Evolutionary conservation across 805 yeast genomes (phyloP).

Genomic region (Wickerhamomyces tratensis): DNA sequence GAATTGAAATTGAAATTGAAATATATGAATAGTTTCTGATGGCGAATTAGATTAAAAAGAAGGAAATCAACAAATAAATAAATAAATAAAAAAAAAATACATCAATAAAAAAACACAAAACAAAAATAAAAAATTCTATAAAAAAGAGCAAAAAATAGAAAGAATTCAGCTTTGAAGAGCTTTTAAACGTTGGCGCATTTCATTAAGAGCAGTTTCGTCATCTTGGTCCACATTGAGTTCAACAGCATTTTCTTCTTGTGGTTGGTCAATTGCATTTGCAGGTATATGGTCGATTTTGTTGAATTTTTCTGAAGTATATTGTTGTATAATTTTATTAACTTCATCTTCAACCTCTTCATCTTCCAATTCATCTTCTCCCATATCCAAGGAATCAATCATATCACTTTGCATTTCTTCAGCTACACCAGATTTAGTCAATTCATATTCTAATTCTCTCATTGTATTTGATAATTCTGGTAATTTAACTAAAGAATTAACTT

Average conservation of each 20-base stretch:
- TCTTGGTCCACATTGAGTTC: constrained; percentile 42
- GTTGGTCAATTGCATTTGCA: constrained; percentile 13
- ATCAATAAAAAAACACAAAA: no score
- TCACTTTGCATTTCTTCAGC: constrained; percentile 96
- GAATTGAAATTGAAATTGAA: no score
- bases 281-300: constrained; percentile 28
- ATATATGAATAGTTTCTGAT: no score
- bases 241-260: constrained; percentile 26
- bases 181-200: constrained; percentile 81
- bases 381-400: constrained; percentile 61
- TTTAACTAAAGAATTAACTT: constrained; percentile 68
- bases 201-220: constrained; percentile 65
- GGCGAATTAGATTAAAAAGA: no score
- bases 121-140: neutral
- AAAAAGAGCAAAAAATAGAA: neutral
- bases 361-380: constrained; percentile 51
- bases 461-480: constrained; percentile 75
- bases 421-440: constrained; percentile 75
- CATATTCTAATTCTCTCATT: constrained; percentile 80
- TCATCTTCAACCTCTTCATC: constrained; percentile 59
- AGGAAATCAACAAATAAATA: no score
- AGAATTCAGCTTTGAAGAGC: constrained; percentile 55
- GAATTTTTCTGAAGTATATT: constrained; percentile 32
- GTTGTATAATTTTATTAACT: constrained; percentile 51
- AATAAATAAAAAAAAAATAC: no score